Base-by-base conservation (phyloP, 2,329 filamentous ascomycete genomes). In the Chaetomiaceae sp. region DNA sequence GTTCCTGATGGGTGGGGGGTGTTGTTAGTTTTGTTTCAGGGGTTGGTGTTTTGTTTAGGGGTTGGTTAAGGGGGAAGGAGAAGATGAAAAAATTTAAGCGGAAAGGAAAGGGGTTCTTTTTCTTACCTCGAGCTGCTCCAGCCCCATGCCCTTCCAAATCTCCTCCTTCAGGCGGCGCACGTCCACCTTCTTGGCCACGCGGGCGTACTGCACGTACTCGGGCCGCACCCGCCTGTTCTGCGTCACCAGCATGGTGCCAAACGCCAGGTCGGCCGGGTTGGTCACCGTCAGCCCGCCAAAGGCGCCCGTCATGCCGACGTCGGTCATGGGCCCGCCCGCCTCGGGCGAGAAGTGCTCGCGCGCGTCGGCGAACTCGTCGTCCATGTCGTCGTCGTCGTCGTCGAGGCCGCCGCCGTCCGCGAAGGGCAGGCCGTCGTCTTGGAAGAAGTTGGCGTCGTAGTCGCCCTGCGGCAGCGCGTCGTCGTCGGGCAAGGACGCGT, bases 371-470 rank as follows among this genome's bases (percentile, higher is more conserved):
- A 93, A 93, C 61, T 87, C 85, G 53, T 79, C 65, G 53, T 79
- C 65, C 39, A 85, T 61, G 50, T 67, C 85, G 39, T 78, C 63
- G 46, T 87, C 65, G 43, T 86, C 85, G 42, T 86, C 84, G 48
- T 87, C 86, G 37, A 85, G 83, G 4, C 75, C 51, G 12, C 23
- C 17, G 23, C 44, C 82, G 10, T 80, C 83, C 2, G 80, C 74
- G 61, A 89, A 79, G 2, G 85, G 83, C 57, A 91, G 73, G 2
- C 79, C 85, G 60, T 92, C 88, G 63, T 97, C 93, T 62, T 93
- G 86, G 74, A 97, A 99, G 78, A 97, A 99, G 68, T 97, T 87
- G 53, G 93, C 92, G 66, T 97, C 90, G 68, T 97, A 99, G 64
- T 95, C 85, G 54, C 91, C 91, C 60, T 82, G 75, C 3, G 78